A percentile compares a stretch with the other conserved stretches of the same genome.
Evolutionary conservation across 352 stramenopile genomes (phyloP).

Genomic region (Phytophthora idaei): DNA sequence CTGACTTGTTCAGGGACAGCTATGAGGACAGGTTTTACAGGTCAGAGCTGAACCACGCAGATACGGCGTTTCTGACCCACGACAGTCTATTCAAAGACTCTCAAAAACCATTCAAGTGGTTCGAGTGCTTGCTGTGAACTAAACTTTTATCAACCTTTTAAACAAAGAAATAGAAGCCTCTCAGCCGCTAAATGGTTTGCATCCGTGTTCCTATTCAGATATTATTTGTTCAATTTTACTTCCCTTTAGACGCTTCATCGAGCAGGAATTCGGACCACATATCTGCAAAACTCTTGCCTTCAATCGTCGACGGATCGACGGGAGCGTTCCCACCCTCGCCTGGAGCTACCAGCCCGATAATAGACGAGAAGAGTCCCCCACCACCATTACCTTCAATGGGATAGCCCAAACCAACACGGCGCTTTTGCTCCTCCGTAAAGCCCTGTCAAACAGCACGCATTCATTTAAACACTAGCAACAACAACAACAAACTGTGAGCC

Average conservation of each 20-base stretch:
- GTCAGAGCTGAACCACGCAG: slow-evolving; percentile 40
- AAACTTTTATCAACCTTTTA: background rate
- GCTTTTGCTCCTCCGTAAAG: slow-evolving; percentile 75
- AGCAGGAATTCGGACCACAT: slow-evolving; percentile 77
- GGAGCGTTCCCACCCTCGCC: slow-evolving; percentile 12
- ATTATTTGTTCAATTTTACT: background rate
- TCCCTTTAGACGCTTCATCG: slow-evolving; percentile 48
- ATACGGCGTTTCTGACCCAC: slow-evolving; percentile 41
- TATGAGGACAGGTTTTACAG: slow-evolving; percentile 36
- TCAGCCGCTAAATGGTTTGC: too few species aligned
- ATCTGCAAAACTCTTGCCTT: slow-evolving; percentile 75
- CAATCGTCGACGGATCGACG: slow-evolving; percentile 36
- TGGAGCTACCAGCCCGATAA: slow-evolving; percentile 57
- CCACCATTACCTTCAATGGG: slow-evolving; percentile 63
- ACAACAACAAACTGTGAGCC: too few species aligned
- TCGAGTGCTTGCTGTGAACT: slow-evolving; percentile 31
- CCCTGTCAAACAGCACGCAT: slow-evolving; percentile 24
- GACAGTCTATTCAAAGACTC: slow-evolving; percentile 34
- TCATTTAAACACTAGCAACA: too few species aligned
- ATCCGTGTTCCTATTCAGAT: too few species aligned
- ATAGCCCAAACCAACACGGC: slow-evolving; percentile 59
- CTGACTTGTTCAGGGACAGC: slow-evolving; percentile 25
- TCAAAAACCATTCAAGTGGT: slow-evolving; percentile 45
- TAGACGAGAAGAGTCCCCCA: slow-evolving; percentile 70
- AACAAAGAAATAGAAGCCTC: too few species aligned